phyloP scores from a whole-genome alignment of 1,139 yeast genomes.

The Zygoascus hellenicus region DNA sequence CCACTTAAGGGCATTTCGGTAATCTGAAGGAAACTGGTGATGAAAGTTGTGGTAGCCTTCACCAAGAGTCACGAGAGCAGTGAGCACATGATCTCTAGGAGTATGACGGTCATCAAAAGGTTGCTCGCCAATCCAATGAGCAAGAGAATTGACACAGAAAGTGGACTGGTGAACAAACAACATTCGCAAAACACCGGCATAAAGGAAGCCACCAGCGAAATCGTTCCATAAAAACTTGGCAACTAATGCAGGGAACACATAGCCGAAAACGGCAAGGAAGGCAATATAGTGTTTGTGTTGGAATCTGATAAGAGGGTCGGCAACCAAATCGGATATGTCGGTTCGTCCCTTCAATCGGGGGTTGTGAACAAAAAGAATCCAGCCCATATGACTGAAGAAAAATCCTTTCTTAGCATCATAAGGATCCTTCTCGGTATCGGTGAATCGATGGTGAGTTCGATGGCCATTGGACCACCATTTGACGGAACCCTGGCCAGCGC shows the following conservation, averaged over 20 bases:
- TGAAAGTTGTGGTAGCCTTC: slow-evolving; percentile 99
- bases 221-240: slow-evolving; percentile 86
- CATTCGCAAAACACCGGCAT: slow-evolving; percentile 82
- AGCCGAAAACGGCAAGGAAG: slow-evolving; percentile 61
- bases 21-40: slow-evolving; percentile 98
- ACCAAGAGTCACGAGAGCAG: slow-evolving; percentile 94
- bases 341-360: slow-evolving; percentile 95
- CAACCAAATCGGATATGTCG: slow-evolving; percentile 84
- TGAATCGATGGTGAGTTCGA: slow-evolving; percentile 95
- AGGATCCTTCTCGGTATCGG: slow-evolving; percentile 95
- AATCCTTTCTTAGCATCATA: slow-evolving; percentile 95
- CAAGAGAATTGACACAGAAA: slow-evolving; percentile 95
- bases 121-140: slow-evolving; percentile 97
- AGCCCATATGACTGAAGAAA: slow-evolving; percentile 94
- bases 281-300: slow-evolving; percentile 88
- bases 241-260: slow-evolving; percentile 65
- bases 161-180: slow-evolving; percentile 93
- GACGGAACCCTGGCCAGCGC: slow-evolving; percentile 93
- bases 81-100: slow-evolving; percentile 90
- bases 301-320: slow-evolving; percentile 84
- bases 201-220: slow-evolving; percentile 86
- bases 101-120: slow-evolving; percentile 98
- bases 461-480: slow-evolving; percentile 99
- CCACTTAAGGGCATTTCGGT: slow-evolving; percentile 97
- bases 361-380: slow-evolving; percentile 93